Conservation (phyloP, 371 early-diverging fungal genomes). For the Coemansia sp. region DNA sequence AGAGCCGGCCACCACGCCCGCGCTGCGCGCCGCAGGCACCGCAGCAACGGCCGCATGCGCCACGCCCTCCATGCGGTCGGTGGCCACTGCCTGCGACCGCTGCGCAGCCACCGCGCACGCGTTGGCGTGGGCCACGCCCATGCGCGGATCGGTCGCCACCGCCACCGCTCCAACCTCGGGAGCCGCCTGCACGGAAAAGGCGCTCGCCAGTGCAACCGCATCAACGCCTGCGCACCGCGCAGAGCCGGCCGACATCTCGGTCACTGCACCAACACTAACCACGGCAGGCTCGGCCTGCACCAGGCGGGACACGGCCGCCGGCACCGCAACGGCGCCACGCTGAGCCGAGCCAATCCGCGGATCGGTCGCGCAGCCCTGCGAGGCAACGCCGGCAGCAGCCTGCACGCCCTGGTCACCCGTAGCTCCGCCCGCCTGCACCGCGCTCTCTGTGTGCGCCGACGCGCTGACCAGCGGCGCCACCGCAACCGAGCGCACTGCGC, state of each 20-base stretch:
- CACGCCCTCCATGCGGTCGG: constrained; percentile 28
- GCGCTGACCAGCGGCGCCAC: constrained; percentile 9
- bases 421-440: constrained; percentile 9
- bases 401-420: constrained; percentile 10
- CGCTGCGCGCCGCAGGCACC: background rate
- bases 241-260: background rate
- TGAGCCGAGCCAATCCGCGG: constrained; percentile 15
- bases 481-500: constrained; percentile 8
- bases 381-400: background rate
- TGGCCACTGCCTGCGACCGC: constrained; percentile 2
- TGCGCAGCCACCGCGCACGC: background rate
- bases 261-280: background rate
- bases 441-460: constrained; percentile 1
- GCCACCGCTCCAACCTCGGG: background rate
- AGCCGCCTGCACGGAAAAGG: background rate
- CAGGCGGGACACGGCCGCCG: background rate
- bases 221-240: background rate
- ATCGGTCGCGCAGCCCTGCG: constrained; percentile 23
- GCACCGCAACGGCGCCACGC: constrained; percentile 10
- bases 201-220: background rate
- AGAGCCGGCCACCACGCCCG: constrained; percentile 18
- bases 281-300: background rate
- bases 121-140: background rate
- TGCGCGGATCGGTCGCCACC: constrained; percentile 7
- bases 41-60: constrained; percentile 11